Percentiles rank a stretch among this genome's conserved stretches.
phyloP scores from a whole-genome alignment of 129 eudicot genomes.

The Cynara cardunculus region DNA sequence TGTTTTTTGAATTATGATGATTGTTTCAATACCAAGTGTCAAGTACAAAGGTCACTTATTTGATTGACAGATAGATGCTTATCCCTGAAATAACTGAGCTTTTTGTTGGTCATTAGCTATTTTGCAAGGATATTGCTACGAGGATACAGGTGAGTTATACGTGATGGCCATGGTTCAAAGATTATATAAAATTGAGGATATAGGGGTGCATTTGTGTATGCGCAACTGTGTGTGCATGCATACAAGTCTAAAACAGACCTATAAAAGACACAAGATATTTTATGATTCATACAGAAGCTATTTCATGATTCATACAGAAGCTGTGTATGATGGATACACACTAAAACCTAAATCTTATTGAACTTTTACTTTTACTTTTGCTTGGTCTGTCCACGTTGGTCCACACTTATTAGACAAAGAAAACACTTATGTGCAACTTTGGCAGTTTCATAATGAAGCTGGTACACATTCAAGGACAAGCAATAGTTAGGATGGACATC shows the following conservation, averaged over 20 bases:
- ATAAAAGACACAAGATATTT: not conserved
- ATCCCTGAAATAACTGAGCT: not conserved
- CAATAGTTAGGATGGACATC: no score
- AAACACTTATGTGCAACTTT: no score
- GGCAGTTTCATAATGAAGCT: no score
- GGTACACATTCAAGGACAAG: no score
- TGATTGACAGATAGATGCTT: constrained; percentile 1
- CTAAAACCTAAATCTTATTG: not conserved
- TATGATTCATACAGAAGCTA: not conserved
- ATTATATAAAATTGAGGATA: not conserved
- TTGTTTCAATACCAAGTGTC: not conserved
- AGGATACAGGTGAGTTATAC: not conserved
- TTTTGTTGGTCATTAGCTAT: not conserved
- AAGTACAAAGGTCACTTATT: not conserved
- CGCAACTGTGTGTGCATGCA: not conserved
- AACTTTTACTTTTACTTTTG: not conserved
- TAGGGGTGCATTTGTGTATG: not conserved
- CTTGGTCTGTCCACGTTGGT: not conserved
- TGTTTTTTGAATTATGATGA: not conserved
- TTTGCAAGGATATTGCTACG: not conserved
- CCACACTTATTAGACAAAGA: not conserved
- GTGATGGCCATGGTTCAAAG: not conserved
- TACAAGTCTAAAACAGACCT: not conserved
- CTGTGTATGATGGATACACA: not conserved
- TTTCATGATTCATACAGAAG: not conserved